A percentile compares a stretch with the other conserved stretches of the same genome.
Evolutionary conservation across 441 rosid species (phyloP).

Genomic region (Gossypium schwendimanii): DNA sequence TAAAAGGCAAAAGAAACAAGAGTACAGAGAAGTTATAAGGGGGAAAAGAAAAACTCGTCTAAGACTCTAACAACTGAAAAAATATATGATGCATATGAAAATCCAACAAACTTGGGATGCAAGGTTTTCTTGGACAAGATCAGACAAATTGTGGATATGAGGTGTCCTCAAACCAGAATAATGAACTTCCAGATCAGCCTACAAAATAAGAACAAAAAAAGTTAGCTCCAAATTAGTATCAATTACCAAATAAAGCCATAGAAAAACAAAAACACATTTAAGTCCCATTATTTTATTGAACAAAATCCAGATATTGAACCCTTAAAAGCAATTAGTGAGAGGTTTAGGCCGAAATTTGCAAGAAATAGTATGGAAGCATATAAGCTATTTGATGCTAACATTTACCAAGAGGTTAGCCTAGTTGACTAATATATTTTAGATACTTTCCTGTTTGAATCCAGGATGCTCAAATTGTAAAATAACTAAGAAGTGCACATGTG

Average conservation of each 20-base stretch:
- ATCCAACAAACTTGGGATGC: conserved; percentile 58
- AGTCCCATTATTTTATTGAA: not conserved
- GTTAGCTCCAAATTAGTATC: conserved; percentile 22
- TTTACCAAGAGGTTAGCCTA: not conserved
- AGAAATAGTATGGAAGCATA: not conserved
- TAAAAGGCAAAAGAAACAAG: conserved; percentile 20
- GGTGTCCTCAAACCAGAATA: conserved; percentile 92
- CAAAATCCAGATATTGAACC: not conserved
- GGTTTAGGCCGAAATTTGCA: not conserved
- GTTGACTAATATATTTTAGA: not conserved
- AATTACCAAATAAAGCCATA: not conserved
- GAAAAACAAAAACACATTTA: not conserved
- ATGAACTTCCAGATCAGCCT: conserved; percentile 74
- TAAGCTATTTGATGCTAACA: not conserved
- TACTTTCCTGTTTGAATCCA: not conserved
- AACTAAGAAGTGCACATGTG: not conserved
- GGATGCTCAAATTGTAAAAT: not conserved
- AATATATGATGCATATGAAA: not conserved
- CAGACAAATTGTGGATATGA: conserved; percentile 87
- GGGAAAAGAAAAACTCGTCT: not conserved
- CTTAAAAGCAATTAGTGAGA: not conserved
- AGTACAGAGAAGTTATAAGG: conserved; percentile 3
- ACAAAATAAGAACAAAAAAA: conserved; percentile 19
- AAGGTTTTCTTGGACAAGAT: conserved; percentile 72
- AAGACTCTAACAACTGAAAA: not conserved